These are phyloP conservation scores for Ochromonas danica DNA, from an alignment of 108 stramenopile genomes.

Conservation along the genomic window DNA sequence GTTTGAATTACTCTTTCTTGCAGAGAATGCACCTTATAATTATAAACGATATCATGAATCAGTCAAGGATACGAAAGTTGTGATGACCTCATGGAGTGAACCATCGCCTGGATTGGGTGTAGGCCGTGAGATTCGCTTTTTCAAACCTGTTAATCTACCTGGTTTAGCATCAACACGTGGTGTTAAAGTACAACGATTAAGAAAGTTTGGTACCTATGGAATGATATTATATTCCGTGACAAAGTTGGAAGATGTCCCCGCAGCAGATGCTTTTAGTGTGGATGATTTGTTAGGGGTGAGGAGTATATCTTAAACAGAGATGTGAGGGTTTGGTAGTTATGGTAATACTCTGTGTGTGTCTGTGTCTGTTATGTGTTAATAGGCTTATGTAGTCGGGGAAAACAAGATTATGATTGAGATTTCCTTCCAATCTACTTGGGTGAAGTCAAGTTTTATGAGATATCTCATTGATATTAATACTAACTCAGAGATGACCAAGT, in stretches of 20 bases:
- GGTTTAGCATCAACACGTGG: constrained; percentile 39
- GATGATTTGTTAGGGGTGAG: no score
- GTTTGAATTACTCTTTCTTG: background rate
- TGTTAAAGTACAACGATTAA: constrained; percentile 49
- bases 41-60: constrained; percentile 10
- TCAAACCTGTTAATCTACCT: constrained; percentile 35
- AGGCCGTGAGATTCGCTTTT: constrained; percentile 27
- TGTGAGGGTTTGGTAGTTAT: no score
- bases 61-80: constrained; percentile 12
- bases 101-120: background rate
- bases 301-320: no score
- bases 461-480: constrained; percentile 10
- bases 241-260: constrained; percentile 52
- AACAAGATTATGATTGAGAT: background rate
- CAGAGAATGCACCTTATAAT: background rate
- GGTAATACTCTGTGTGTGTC: no score
- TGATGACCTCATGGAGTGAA: background rate
- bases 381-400: no score
- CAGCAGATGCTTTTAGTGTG: constrained; percentile 54
- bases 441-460: constrained; percentile 42
- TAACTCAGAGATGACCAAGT: constrained; percentile 8
- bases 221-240: constrained; percentile 51
- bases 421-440: constrained; percentile 43
- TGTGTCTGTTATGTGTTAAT: no score
- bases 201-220: constrained; percentile 47